Percentiles rank a stretch among this genome's conserved stretches.
phyloP scores from a whole-genome alignment of 2,329 filamentous ascomycete genomes.

The Mycocentrospora acerina region DNA sequence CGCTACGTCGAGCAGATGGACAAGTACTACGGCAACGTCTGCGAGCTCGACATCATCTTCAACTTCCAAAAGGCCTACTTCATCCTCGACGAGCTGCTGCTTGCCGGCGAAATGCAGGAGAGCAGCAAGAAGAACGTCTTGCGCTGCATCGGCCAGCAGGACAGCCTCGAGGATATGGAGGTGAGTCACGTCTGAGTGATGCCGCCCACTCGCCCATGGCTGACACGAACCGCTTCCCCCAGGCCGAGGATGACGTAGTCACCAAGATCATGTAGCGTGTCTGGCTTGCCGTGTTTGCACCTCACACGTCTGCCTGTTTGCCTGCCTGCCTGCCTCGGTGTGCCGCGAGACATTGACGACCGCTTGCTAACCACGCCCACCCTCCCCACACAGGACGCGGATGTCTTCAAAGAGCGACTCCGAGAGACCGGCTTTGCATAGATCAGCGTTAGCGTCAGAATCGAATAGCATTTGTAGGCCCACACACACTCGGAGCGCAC shows the following conservation, averaged over 20 bases:
- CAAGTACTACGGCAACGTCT: constrained; percentile 99
- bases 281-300: constrained; percentile 12
- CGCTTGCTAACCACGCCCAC: constrained; percentile 31
- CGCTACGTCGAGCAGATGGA: constrained; percentile 99
- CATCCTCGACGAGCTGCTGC: constrained; percentile 91
- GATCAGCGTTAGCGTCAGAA: constrained; percentile 2
- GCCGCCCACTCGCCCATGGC: constrained; percentile 29
- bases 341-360: constrained; percentile 14
- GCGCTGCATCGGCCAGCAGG: constrained; percentile 93
- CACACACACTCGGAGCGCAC: constrained; percentile 13
- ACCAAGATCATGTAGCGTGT: constrained; percentile 76
- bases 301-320: constrained; percentile 10
- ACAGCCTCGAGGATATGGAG: constrained; percentile 98
- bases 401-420: constrained; percentile 34
- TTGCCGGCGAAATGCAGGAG: constrained; percentile 96
- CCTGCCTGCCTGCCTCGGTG: constrained; percentile 16
- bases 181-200: constrained; percentile 60
- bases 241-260: constrained; percentile 83
- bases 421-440: constrained; percentile 35
- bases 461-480: constrained; percentile 26
- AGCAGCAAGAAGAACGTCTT: constrained; percentile 99
- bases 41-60: constrained; percentile 99
- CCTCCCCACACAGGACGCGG: constrained; percentile 29
- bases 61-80: constrained; percentile 99
- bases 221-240: constrained; percentile 48